Base-by-base conservation (phyloP, 768 basidiomycete genomes). In the Leccinum barrowsii region DNA sequence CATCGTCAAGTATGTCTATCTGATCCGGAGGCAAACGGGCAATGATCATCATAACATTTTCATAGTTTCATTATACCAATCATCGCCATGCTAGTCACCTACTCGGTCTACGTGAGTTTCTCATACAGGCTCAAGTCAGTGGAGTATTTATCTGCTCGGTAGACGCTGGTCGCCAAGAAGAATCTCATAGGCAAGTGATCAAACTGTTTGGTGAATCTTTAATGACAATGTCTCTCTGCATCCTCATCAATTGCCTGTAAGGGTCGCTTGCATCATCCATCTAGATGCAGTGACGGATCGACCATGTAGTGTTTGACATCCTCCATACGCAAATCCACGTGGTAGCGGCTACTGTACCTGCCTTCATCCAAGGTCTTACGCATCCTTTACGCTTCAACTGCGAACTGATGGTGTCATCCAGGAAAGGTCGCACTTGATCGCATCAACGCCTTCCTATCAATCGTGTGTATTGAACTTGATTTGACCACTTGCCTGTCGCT, bases 11-110 rank as follows among this genome's bases (percentile, higher is more conserved):
- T 55, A 13, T 7, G 60, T 49, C 17, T 8, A 67, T 71, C 17
- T 19, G 4, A 7, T 35, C 24, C 7, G 15, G 21, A 37, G n/a
- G 26, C 56, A 1, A 34, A 24, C 53, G 53, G 37, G 5, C 13
- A 48, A 26, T 48, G 24, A 24, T 24, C 22, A 22, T 21, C 11
- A 37, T 60, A 37, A 48, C n/a, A 8, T 19, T 32, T 13, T 22
- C 42, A 11, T 56, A 89, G 85, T 65, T 83, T 79, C 59, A 56
- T 81, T 40, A 79, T 89, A 50, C 87, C 89, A 1, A 70, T 87
- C 7, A 34, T 81, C 1, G 82, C 80, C 32, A 89, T 90, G 87
- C 64, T 85, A 32, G 76, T 80, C n/a, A 85, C 88, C 0, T 90
- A 82, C 63, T 76, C 80, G 1, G 75, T 81, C 8, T 89, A 85